Evolutionary conservation across 2,329 filamentous ascomycete genomes (phyloP).

Genomic region (Aciculosporium take): DNA sequence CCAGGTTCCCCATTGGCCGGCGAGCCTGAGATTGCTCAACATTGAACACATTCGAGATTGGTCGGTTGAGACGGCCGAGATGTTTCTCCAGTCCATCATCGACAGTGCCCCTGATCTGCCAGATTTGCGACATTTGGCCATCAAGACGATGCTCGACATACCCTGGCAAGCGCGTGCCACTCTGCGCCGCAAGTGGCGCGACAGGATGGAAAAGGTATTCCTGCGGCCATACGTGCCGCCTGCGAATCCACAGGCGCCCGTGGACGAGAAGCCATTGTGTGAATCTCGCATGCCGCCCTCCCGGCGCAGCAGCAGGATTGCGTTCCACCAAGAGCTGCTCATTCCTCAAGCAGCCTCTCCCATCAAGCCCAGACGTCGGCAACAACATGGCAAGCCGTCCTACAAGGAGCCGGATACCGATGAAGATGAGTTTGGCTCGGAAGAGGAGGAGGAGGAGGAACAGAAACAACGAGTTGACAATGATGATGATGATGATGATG

Average conservation of each 20-base stretch:
- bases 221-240: constrained; percentile 34
- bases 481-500: background rate
- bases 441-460: constrained; percentile 8
- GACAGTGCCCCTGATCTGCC: constrained; percentile 52
- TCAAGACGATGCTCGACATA: constrained; percentile 66
- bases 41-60: constrained; percentile 67
- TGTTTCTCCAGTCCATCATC: constrained; percentile 67
- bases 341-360: constrained; percentile 10
- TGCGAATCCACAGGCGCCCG: constrained; percentile 5
- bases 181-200: constrained; percentile 67
- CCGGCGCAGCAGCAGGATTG: constrained; percentile 25
- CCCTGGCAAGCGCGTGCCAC: constrained; percentile 70
- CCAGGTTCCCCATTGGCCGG: constrained; percentile 67
- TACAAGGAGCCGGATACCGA: constrained; percentile 34
- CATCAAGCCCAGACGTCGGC: constrained; percentile 7
- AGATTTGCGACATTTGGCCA: constrained; percentile 52
- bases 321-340: constrained; percentile 14
- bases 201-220: constrained; percentile 55
- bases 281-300: constrained; percentile 14
- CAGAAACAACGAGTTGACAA: background rate
- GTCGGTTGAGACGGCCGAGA: constrained; percentile 53
- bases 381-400: constrained; percentile 13
- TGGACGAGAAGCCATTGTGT: constrained; percentile 10
- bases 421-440: constrained; percentile 25
- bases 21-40: constrained; percentile 54